phyloP scores from a whole-genome alignment of 768 basidiomycete species.

The Suillus discolor region DNA sequence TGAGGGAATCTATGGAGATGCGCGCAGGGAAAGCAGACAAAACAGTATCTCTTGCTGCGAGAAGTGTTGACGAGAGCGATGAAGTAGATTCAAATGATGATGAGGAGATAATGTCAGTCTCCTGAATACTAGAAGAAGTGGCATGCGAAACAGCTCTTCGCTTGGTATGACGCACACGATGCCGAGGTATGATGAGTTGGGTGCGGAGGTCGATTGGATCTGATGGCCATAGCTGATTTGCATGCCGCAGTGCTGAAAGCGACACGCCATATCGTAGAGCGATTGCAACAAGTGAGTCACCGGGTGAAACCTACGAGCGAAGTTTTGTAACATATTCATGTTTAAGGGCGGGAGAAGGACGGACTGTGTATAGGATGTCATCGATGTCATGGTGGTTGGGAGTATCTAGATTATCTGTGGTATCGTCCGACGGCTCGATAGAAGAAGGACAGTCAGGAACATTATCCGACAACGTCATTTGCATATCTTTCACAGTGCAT shows the following conservation, averaged over 20 bases:
- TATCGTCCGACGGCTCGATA: background rate
- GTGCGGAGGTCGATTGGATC: conserved; percentile 90
- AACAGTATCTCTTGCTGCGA: conserved; percentile 23
- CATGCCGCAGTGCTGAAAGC: conserved; percentile 77
- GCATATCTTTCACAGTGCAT: background rate
- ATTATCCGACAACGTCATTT: background rate
- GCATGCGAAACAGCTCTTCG: conserved; percentile 4
- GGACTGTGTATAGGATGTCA: background rate
- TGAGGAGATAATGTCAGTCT: background rate
- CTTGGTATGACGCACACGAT: conserved; percentile 12
- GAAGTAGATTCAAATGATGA: conserved; percentile 9
- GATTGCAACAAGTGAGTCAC: conserved; percentile 85
- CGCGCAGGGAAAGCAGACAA: conserved; percentile 29
- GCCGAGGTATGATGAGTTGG: conserved; percentile 71
- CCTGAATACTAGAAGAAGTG: background rate
- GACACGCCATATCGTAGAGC: conserved; percentile 89
- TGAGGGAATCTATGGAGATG: conserved; percentile 32
- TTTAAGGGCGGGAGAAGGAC: background rate
- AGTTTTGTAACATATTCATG: background rate
- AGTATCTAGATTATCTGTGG: background rate
- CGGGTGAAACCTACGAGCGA: conserved; percentile 56
- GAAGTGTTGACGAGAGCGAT: conserved; percentile 20
- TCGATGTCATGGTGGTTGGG: background rate
- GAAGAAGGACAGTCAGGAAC: background rate
- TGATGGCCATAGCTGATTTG: conserved; percentile 92